Evolutionary conservation across 495 filamentous ascomycete genomes (phyloP).

Genomic region (Penicillium cataractarum): DNA sequence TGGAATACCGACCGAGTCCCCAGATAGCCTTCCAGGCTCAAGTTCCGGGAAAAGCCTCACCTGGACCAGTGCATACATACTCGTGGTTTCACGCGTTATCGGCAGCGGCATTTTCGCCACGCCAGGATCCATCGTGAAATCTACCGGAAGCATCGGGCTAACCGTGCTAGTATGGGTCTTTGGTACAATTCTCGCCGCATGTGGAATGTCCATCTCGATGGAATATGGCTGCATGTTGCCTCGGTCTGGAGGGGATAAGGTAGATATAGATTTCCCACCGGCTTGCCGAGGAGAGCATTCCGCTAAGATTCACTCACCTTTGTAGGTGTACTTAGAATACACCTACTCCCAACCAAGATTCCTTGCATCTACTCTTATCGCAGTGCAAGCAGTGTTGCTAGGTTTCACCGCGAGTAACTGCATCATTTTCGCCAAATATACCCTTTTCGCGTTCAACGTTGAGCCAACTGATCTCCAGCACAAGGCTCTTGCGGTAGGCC

Average conservation of each 20-base stretch:
- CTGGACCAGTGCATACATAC: slow-evolving; percentile 72
- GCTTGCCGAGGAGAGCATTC: neutral
- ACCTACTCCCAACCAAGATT: slow-evolving; percentile 70
- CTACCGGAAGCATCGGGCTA: slow-evolving; percentile 69
- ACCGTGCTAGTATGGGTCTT: slow-evolving; percentile 65
- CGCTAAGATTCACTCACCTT: slow-evolving; percentile 9
- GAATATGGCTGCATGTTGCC: slow-evolving; percentile 77
- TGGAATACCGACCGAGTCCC: slow-evolving; percentile 2
- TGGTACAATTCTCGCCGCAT: slow-evolving; percentile 62
- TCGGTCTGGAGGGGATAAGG: slow-evolving; percentile 70
- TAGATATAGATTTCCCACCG: slow-evolving; percentile 12
- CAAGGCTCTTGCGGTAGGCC: slow-evolving; percentile 39
- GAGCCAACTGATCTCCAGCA: slow-evolving; percentile 40
- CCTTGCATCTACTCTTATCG: slow-evolving; percentile 68
- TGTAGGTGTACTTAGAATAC: slow-evolving; percentile 70
- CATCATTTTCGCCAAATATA: slow-evolving; percentile 51
- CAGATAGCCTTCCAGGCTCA: slow-evolving; percentile 22
- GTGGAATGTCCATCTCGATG: slow-evolving; percentile 61
- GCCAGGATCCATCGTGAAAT: slow-evolving; percentile 67
- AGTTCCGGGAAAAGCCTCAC: slow-evolving; percentile 43
- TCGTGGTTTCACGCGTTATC: slow-evolving; percentile 76
- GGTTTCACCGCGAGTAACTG: slow-evolving; percentile 64
- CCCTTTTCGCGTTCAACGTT: slow-evolving; percentile 42
- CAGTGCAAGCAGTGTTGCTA: slow-evolving; percentile 67
- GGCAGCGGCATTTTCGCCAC: slow-evolving; percentile 78